These are phyloP conservation scores for Davidsoniella australis DNA, from an alignment of 2,329 filamentous ascomycete species.

Conservation along the genomic window DNA sequence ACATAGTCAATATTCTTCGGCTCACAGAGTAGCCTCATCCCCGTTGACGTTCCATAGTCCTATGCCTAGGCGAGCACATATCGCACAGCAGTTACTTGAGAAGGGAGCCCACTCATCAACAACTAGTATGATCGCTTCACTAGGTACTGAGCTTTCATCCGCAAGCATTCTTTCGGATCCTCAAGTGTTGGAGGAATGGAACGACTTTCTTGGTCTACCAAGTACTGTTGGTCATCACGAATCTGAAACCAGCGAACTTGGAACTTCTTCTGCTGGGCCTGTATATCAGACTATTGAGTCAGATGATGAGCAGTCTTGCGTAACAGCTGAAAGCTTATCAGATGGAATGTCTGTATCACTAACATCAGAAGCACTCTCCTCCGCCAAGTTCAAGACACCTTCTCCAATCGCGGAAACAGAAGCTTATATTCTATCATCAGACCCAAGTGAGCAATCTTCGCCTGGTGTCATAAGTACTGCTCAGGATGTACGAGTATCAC, in stretches of 20 bases:
- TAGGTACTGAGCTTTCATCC: background rate
- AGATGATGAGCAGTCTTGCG: background rate
- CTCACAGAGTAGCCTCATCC: constrained; percentile 5
- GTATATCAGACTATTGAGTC: background rate
- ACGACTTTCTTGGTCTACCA: constrained; percentile 4
- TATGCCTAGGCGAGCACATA: constrained; percentile 1
- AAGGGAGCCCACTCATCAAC: background rate
- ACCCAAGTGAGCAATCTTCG: background rate
- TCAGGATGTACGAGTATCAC: background rate
- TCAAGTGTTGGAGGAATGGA: constrained; percentile 5
- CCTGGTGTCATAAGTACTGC: background rate
- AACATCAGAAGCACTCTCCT: background rate
- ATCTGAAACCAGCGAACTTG: background rate
- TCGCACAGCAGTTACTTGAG: background rate
- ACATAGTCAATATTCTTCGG: background rate
- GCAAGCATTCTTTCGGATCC: constrained; percentile 5
- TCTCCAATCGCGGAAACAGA: background rate
- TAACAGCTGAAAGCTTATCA: background rate
- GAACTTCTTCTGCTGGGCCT: background rate
- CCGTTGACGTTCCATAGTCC: constrained; percentile 6
- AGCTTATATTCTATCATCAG: background rate
- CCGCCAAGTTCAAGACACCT: background rate
- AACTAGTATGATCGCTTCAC: background rate
- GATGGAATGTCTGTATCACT: background rate
- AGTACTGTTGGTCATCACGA: background rate